A percentile compares a stretch with the other conserved stretches of the same genome.
Evolutionary conservation across 768 basidiomycete species (phyloP).

Genomic region (Hygrophorus russula): DNA sequence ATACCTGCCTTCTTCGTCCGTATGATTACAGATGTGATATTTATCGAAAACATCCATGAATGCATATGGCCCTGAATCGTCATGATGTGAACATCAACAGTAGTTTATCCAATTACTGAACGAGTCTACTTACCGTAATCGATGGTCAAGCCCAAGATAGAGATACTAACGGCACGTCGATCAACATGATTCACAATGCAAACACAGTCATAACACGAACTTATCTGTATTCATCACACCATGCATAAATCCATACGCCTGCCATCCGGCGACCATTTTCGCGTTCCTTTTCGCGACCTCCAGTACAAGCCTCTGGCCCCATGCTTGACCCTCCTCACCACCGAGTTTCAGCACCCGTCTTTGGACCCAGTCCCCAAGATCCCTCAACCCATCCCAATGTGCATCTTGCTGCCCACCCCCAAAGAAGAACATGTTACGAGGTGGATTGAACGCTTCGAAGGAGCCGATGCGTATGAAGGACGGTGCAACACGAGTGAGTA

Average conservation of each 20-base stretch:
- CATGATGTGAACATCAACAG: constrained; percentile 1
- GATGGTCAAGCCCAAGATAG: constrained; percentile 64
- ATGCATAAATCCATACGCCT: constrained; percentile 90
- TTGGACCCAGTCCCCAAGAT: constrained; percentile 68
- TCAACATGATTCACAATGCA: background rate
- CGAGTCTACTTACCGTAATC: constrained; percentile 45
- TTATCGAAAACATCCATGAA: constrained; percentile 92
- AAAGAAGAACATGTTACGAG: constrained; percentile 50
- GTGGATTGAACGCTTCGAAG: constrained; percentile 79
- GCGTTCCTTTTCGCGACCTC: constrained; percentile 82
- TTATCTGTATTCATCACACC: constrained; percentile 98
- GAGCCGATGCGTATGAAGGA: constrained; percentile 88
- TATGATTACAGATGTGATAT: constrained; percentile 85
- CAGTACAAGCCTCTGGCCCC: constrained; percentile 62
- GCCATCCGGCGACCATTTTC: constrained; percentile 91
- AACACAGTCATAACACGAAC: constrained; percentile 24
- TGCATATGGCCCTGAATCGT: constrained; percentile 66
- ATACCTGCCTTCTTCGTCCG: constrained; percentile 69
- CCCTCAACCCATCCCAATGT: constrained; percentile 63
- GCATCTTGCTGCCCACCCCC: constrained; percentile 69
- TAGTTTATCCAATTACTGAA: background rate
- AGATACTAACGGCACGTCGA: constrained; percentile 37
- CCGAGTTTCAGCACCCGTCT: constrained; percentile 44
- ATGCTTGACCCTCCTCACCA: constrained; percentile 39
- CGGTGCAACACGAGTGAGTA: constrained; percentile 75